phyloP scores from a whole-genome alignment of 352 stramenopile species.

The Globisporangium yorkense region DNA sequence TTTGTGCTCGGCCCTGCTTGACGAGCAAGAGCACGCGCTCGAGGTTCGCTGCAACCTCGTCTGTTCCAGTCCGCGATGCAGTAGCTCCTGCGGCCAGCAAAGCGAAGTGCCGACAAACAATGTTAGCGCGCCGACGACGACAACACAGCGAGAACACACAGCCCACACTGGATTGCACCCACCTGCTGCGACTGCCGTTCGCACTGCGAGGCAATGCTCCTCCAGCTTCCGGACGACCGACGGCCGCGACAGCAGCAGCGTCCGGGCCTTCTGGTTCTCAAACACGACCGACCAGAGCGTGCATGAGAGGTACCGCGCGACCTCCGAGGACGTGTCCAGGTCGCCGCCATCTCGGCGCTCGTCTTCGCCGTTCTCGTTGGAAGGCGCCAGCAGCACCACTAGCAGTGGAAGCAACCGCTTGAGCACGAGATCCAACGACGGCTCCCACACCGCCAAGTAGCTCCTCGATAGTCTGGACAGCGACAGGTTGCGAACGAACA shows the following conservation, averaged over 20 bases:
- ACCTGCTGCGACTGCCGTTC: background rate
- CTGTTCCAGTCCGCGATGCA: background rate
- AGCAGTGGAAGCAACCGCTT: slow-evolving; percentile 12
- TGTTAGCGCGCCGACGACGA: too few species aligned
- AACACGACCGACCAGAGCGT: slow-evolving; percentile 51
- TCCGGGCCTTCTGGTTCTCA: slow-evolving; percentile 59
- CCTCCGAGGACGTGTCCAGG: background rate
- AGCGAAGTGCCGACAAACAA: too few species aligned
- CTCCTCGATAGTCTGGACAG: slow-evolving; percentile 46
- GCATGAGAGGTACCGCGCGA: slow-evolving; percentile 18
- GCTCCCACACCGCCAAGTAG: slow-evolving; percentile 57
- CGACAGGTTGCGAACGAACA: slow-evolving; percentile 58
- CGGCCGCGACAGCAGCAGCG: slow-evolving; percentile 28
- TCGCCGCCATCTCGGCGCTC: background rate
- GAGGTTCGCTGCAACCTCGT: slow-evolving; percentile 7
- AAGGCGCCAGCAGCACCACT: background rate
- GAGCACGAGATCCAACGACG: slow-evolving; percentile 31
- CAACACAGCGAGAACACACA: too few species aligned
- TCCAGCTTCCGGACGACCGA: slow-evolving; percentile 26
- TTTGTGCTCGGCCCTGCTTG: background rate
- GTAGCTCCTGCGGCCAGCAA: too few species aligned
- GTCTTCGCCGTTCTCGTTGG: background rate
- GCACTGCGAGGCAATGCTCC: slow-evolving; percentile 19
- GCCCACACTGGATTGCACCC: background rate
- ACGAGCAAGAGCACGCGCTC: slow-evolving; percentile 9